phyloP scores from a whole-genome alignment of 2,329 filamentous ascomycete species.

The Penicillium occitanis region DNA sequence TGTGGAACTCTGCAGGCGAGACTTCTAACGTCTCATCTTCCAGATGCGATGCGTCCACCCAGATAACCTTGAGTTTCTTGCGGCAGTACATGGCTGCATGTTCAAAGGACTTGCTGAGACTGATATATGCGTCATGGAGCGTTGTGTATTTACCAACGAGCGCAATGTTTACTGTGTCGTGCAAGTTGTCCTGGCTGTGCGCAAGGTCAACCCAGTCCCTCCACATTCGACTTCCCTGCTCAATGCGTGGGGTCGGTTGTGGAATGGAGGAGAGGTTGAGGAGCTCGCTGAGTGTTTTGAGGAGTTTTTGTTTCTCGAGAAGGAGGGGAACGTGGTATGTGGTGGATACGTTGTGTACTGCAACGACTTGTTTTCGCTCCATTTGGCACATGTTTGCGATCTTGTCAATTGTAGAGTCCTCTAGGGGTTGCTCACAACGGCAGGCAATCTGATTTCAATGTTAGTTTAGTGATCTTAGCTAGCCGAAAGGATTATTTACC shows the following conservation, averaged over 20 bases:
- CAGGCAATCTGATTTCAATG: conserved; percentile 79
- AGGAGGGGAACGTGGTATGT: conserved; percentile 96
- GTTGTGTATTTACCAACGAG: conserved; percentile 91
- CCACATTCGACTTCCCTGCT: conserved; percentile 71
- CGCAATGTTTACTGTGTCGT: conserved; percentile 66
- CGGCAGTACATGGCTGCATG: conserved; percentile 86
- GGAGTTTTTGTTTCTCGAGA: conserved; percentile 75
- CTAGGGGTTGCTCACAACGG: conserved; percentile 76
- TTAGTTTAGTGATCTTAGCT: not conserved
- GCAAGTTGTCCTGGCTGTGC: conserved; percentile 62
- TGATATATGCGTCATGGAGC: conserved; percentile 82
- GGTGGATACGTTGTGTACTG: conserved; percentile 81
- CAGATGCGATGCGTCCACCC: conserved; percentile 82
- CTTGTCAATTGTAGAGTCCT: conserved; percentile 74
- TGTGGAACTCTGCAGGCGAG: conserved; percentile 67
- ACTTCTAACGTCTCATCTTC: conserved; percentile 63
- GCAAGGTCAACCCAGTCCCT: conserved; percentile 73
- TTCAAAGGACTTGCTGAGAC: conserved; percentile 81
- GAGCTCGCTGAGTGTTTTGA: conserved; percentile 63
- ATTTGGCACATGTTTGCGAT: conserved; percentile 89
- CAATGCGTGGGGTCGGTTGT: conserved; percentile 55
- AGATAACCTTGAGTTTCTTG: conserved; percentile 75
- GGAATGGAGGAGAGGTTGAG: conserved; percentile 63
- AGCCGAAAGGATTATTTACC: conserved; percentile 3
- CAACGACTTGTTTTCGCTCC: conserved; percentile 78